These are phyloP conservation scores for Apocynum venetum DNA, from an alignment of 257 asterid species.

Conservation along the genomic window DNA sequence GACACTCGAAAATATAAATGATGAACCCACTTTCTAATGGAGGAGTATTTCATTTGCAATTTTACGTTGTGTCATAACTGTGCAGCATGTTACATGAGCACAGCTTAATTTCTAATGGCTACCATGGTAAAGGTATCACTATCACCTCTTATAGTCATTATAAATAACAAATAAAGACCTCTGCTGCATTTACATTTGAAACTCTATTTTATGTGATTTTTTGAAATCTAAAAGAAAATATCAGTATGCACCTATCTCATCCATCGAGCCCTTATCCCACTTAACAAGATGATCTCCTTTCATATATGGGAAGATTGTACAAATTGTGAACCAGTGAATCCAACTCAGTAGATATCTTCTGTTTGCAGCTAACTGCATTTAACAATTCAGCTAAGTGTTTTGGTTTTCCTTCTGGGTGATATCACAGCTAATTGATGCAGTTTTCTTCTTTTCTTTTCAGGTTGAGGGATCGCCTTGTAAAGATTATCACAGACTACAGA, in stretches of 20 bases:
- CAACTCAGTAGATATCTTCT: not conserved
- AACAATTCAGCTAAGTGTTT: not conserved
- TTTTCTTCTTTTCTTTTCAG: conserved; percentile 42
- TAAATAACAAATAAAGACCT: not conserved
- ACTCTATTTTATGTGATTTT: not conserved
- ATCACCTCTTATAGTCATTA: not conserved
- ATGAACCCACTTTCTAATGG: no score
- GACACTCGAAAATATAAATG: no score
- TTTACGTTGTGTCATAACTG: not conserved
- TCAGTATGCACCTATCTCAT: not conserved
- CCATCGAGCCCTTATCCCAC: not conserved
- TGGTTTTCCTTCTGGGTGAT: not conserved
- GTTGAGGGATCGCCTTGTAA: conserved; percentile 90
- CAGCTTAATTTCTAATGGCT: not conserved
- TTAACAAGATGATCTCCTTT: not conserved
- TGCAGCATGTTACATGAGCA: not conserved
- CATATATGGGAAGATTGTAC: no score
- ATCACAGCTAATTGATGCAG: not conserved
- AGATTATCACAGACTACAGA: conserved; percentile 90
- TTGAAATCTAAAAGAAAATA: not conserved
- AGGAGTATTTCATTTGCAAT: no score
- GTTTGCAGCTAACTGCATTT: not conserved
- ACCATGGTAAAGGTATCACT: not conserved
- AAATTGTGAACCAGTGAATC: not conserved
- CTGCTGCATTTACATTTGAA: not conserved